Base-by-base conservation (phyloP, 768 basidiomycete genomes). In the Xerocomus potaroensis region DNA sequence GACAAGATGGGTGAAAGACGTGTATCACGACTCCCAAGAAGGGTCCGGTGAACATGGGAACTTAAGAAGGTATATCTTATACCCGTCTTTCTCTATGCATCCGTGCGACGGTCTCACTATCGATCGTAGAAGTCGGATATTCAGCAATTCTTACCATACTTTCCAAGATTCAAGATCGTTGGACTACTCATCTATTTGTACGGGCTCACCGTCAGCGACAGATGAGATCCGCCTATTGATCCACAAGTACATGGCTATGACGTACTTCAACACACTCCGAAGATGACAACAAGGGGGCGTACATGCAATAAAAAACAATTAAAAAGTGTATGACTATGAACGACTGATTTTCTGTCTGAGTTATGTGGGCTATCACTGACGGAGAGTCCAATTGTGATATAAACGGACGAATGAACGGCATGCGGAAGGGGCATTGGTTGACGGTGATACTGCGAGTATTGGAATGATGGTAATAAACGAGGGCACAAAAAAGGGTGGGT, bases 281-380 rank as follows among this genome's bases (percentile, higher is more conserved):
- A 23, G 41, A 43, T 31, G 23, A 59, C 44, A 48, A 50, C 48
- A 59, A 49, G 21, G 46, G 19, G 18, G 15, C 12, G 11, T 52
- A 60, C 53, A 54, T 43, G 36, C 49, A 54, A 51, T 57, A 44
- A 41, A 55, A 41, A 47, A 48, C 43, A 38, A 50, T 27, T 39
- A 49, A 41, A 31, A 27, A 41, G 41, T 49, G 11, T 41, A 44
- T 49, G 45, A 42, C 35, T 36, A 32, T 45, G 19, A 51, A 51
- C 32, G 51, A 49, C 37, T n/a, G 51, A 8, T 41, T 59, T 50
- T 44, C 18, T 56, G 48, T 18, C 31, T 22, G 50, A 23, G 34
- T 41, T 49, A 40, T 18, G 35, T 15, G 45, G 23, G 22, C 39
- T 22, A 19, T 37, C 27, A 38, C 43, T 23, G 30, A 8, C 22